Evolutionary conservation across 2,329 filamentous ascomycete genomes (phyloP), one percentile per base, ranked within the genome.

Genomic region (Albophoma yamanashiensis): DNA sequence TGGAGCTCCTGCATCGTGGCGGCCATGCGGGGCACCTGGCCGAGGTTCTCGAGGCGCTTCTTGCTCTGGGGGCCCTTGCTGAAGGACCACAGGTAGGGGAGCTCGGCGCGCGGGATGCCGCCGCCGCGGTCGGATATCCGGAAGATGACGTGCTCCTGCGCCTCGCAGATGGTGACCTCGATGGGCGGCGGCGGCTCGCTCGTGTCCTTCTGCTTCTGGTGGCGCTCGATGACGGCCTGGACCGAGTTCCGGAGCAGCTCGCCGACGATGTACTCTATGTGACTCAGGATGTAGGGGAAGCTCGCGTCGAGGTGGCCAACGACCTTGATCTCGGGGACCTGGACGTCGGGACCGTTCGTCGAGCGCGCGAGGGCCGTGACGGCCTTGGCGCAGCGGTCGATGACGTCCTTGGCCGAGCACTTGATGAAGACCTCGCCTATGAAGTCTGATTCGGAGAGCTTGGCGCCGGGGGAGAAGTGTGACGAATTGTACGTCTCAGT

Each of bases 81-180:
- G 72, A 99, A 99, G 34, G 92, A 96, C 94, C 95, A 99, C 7
- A 99, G 81, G 70, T 95, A 89, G 0, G 93, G 92, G 27, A 97
- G 78, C 61, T 93, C 85, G 52, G 94, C 90, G 56, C 87, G 85
- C 0, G 92, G 88, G 59, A 99, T 91, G 42, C 95, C 94, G 63
- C 95, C 94, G 56, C 93, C 94, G 71, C 92, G 92, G 70, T 99
- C 95, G 0, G 92, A 97, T 52, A 99, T 91, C 50, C 94, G 86
- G 73, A 99, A 92, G 64, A 97, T 97, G 68, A 97, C 91, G 75
- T 97, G 92, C 71, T 97, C 91, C 40, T 89, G 85, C 3, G 92
- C 90, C 75, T 97, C 93, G 75, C 93, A 97, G 64, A 99, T 89
- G 60, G 96, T 88, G 27, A 99, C 90, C 69, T 97, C 90, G 65